These are phyloP conservation scores for Cordyceps pruinosa DNA, from an alignment of 2,329 filamentous ascomycete genomes.

Conservation along the genomic window DNA sequence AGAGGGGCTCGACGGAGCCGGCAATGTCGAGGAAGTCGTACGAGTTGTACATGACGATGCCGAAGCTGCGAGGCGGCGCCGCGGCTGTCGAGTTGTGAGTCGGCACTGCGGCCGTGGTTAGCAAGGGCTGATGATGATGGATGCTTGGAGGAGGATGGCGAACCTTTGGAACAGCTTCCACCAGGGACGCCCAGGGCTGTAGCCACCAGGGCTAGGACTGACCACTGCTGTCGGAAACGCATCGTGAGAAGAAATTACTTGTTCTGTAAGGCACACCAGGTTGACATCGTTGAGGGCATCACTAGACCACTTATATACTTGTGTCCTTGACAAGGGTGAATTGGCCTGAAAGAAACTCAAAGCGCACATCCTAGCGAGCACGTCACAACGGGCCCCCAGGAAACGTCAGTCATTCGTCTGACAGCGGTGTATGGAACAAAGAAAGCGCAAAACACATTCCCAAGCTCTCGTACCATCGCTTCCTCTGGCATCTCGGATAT, in stretches of 20 bases:
- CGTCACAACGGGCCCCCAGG: not conserved
- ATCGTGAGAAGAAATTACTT: not conserved
- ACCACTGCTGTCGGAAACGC: not conserved
- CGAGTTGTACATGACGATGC: constrained; percentile 2
- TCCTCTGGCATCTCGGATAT: not conserved
- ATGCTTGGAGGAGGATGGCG: too few relatives aligned
- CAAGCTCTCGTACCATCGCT: not conserved
- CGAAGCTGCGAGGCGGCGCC: not conserved
- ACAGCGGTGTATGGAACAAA: not conserved
- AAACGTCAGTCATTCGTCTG: not conserved
- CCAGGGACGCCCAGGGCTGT: not conserved
- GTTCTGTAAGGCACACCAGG: not conserved
- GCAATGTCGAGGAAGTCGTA: constrained; percentile 27
- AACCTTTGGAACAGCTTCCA: not conserved
- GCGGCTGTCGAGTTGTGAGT: not conserved
- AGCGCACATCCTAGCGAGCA: not conserved
- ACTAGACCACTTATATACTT: not conserved
- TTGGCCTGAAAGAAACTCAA: not conserved
- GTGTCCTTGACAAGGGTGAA: not conserved
- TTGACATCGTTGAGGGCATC: not conserved
- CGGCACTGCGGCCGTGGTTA: not conserved
- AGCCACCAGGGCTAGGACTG: not conserved
- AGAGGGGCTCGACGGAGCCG: constrained; percentile 38
- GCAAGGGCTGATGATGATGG: not conserved
- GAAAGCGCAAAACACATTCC: not conserved